Evolutionary conservation across 2,329 filamentous ascomycete species (phyloP), one percentile per base, ranked within the genome.

Genomic region (Westerdykella sp.): DNA sequence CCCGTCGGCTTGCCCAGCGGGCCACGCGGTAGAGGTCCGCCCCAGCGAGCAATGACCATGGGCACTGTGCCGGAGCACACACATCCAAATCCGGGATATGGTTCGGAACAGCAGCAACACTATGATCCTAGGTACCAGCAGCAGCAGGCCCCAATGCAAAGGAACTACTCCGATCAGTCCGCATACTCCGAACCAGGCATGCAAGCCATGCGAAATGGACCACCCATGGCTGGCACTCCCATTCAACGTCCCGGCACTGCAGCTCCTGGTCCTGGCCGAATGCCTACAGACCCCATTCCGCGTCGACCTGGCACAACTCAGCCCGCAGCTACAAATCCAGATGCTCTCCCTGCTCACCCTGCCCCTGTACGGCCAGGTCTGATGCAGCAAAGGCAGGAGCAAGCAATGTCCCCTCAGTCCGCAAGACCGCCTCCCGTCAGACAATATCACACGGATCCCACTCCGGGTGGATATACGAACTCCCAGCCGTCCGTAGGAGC

Each of bases 341-440:
- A 80, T 60, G 67, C 75, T 7, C 67, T 80, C 12, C 76, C 77
- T 23, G 66, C 73, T 37, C 78, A 80, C 51, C 78, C 78, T 21
- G 65, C 61, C 10, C 78, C 78, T 7, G 73, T 79, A 36, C 69
- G 78, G 21, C 69, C 74, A 6, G 77, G 77, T 1, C 66, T 76
- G 11, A 70, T 68, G 51, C 60, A 69, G 34, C 60, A 66, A 43
- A 56, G 59, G 18, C 54, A 53, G 21, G 41, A 39, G 22, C 32
- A 43, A 21, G 39, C 25, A n/a, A 36, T 45, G 45, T 57, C 59
- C 14, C 45, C 52, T 16, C 53, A 53, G 40, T 45, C 43, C 12
- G 51, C 64, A 18, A 75, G 71, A 61, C 79, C 69, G 45, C 70
- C 68, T 22, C 77, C 76, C 5, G 65, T 78, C 16, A 71, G 76